A percentile compares a stretch with the other conserved stretches of the same genome.
Evolutionary conservation across 2,329 filamentous ascomycete genomes (phyloP).

Genomic region (Shiraia sp.): DNA sequence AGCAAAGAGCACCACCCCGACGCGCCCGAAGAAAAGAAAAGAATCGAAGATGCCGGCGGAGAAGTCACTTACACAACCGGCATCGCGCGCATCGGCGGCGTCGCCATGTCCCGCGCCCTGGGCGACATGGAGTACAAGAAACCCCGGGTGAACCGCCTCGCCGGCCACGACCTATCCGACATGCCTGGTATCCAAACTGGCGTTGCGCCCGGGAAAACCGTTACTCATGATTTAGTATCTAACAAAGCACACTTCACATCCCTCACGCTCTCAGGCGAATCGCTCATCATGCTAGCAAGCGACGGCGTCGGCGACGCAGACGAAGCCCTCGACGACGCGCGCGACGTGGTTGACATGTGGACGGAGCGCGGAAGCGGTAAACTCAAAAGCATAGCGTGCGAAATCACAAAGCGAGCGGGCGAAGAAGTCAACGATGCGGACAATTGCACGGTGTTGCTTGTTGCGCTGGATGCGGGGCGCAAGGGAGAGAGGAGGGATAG

Average conservation of each 20-base stretch:
- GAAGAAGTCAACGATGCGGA: constrained; percentile 20
- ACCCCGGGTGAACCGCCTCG: constrained; percentile 28
- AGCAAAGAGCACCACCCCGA: constrained; percentile 25
- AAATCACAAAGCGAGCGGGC: constrained; percentile 16
- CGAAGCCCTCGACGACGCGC: constrained; percentile 21
- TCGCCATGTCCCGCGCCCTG: constrained; percentile 29
- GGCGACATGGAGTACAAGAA: constrained; percentile 29
- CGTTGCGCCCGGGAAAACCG: constrained; percentile 24
- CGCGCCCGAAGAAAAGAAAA: constrained; percentile 20
- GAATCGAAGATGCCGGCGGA: constrained; percentile 28
- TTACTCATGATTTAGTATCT: constrained; percentile 23
- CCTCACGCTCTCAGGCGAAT: constrained; percentile 18
- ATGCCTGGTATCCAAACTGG: constrained; percentile 27
- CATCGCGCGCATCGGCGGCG: constrained; percentile 25
- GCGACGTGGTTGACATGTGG: constrained; percentile 18
- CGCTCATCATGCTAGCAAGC: constrained; percentile 22
- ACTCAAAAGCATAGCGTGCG: constrained; percentile 21
- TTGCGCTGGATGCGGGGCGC: constrained; percentile 19
- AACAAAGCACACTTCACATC: constrained; percentile 27
- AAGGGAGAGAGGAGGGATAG: constrained; percentile 12
- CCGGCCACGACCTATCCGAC: constrained; percentile 28
- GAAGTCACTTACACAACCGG: constrained; percentile 26
- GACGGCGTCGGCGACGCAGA: constrained; percentile 26
- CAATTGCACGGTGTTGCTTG: constrained; percentile 26
- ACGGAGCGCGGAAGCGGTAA: constrained; percentile 15